Conservation (phyloP, 257 asterid species). For the Solanum chilense region DNA sequence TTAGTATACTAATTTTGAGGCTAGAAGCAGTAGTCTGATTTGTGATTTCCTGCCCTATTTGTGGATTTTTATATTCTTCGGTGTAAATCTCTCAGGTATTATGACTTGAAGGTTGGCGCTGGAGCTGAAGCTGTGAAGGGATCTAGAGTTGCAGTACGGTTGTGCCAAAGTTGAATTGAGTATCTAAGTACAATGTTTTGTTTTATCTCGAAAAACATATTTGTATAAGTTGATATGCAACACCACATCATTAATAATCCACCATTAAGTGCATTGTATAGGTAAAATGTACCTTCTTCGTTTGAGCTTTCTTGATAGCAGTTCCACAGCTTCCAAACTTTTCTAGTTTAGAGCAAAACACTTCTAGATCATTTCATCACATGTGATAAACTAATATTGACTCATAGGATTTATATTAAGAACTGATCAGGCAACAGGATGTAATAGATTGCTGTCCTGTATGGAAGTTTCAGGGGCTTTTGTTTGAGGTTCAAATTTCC, state of each 20-base stretch:
- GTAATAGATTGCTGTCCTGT: background rate
- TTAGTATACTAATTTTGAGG: conserved; percentile 24
- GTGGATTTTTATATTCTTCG: background rate
- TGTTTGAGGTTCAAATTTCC: background rate
- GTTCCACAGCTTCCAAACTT: background rate
- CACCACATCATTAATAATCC: background rate
- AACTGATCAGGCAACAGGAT: background rate
- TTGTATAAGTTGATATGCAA: background rate
- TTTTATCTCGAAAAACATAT: background rate
- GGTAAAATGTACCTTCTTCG: background rate
- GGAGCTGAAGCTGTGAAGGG: conserved; percentile 90
- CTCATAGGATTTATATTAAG: background rate
- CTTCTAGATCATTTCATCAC: background rate
- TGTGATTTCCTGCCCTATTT: background rate
- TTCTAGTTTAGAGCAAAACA: background rate
- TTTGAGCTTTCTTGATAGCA: background rate
- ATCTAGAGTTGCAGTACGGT: conserved; percentile 99
- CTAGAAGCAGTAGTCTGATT: background rate
- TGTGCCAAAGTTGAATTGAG: conserved; percentile 51
- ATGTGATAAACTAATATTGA: background rate
- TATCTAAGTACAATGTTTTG: conserved; percentile 30
- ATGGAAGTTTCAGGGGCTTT: background rate
- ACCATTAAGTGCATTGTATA: background rate
- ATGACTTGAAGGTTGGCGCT: conserved; percentile 79
- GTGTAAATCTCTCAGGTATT: conserved; percentile 46